Evolutionary conservation across 805 yeast species (phyloP).

Genomic region (Candida easanensis): DNA sequence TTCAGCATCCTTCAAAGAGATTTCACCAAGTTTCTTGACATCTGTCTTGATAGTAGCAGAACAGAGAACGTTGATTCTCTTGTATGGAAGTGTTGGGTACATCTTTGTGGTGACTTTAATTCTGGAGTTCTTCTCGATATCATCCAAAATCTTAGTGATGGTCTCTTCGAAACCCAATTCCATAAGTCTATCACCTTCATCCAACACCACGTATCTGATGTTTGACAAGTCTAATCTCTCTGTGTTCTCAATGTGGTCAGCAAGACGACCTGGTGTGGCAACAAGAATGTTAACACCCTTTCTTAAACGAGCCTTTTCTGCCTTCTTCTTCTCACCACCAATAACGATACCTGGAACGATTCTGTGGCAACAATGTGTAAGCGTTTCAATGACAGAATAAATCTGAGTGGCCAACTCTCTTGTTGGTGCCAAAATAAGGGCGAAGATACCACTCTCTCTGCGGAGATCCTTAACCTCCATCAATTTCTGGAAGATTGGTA

Average conservation of each 20-base stretch:
- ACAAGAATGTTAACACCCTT: slow-evolving; percentile 96
- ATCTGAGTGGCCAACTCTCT: slow-evolving; percentile 93
- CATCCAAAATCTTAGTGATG: slow-evolving; percentile 66
- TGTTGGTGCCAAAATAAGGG: slow-evolving; percentile 87
- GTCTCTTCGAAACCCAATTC: slow-evolving; percentile 97
- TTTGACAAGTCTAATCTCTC: slow-evolving; percentile 66
- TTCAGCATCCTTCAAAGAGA: slow-evolving; percentile 71
- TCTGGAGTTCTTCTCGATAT: slow-evolving; percentile 43
- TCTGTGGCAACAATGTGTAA: slow-evolving; percentile 75
- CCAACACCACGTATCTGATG: slow-evolving; percentile 84
- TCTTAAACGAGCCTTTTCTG: slow-evolving; percentile 92
- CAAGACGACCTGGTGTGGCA: slow-evolving; percentile 95
- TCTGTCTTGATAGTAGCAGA: slow-evolving; percentile 89
- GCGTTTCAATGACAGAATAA: slow-evolving; percentile 69
- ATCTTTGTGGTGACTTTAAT: slow-evolving; percentile 34
- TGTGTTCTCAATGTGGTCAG: slow-evolving; percentile 93
- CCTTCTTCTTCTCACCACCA: slow-evolving; percentile 97
- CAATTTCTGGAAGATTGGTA: slow-evolving; percentile 78
- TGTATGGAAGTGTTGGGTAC: slow-evolving; percentile 61
- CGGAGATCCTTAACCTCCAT: slow-evolving; percentile 48
- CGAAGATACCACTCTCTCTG: slow-evolving; percentile 82
- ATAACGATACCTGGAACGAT: slow-evolving; percentile 94
- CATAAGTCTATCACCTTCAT: slow-evolving; percentile 95
- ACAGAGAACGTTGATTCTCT: slow-evolving; percentile 78
- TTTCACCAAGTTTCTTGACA: slow-evolving; percentile 77